These are phyloP conservation scores for Trichoderma sp. DNA, from an alignment of 2,329 filamentous ascomycete genomes.

Conservation along the genomic window DNA sequence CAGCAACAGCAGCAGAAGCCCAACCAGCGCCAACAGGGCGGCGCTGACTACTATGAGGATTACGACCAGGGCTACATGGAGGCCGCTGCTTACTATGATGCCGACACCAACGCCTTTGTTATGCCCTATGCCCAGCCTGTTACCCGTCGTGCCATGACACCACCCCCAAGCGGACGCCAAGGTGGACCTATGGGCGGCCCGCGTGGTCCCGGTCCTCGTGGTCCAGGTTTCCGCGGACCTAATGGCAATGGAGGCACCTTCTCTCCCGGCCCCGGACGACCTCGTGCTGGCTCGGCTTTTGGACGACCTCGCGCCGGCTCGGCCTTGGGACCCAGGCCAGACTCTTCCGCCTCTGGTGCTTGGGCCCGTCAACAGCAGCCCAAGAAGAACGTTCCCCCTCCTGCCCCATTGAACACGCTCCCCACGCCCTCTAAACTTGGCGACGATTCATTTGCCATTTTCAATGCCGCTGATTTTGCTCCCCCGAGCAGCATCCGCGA, in stretches of 20 bases:
- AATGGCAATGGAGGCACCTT: conserved; percentile 42
- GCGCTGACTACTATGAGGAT: conserved; percentile 65
- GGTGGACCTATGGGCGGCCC: conserved; percentile 31
- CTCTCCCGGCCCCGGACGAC: conserved; percentile 41
- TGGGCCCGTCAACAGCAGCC: conserved; percentile 42
- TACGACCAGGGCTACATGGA: conserved; percentile 70
- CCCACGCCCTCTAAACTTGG: conserved; percentile 82
- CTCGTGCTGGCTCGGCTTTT: conserved; percentile 47
- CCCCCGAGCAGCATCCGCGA: conserved; percentile 68
- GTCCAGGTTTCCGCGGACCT: conserved; percentile 20
- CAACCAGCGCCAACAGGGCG: conserved; percentile 28
- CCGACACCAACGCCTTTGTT: conserved; percentile 66
- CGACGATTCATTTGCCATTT: conserved; percentile 72
- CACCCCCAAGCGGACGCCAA: conserved; percentile 64
- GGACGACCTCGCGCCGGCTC: conserved; percentile 56
- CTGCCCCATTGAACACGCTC: conserved; percentile 67
- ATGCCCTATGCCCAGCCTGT: conserved; percentile 83
- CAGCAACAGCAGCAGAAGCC: conserved; percentile 27
- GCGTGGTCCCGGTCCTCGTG: conserved; percentile 23
- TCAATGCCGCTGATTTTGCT: conserved; percentile 76
- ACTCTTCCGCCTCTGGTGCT: conserved; percentile 59
- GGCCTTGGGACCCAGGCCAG: conserved; percentile 43
- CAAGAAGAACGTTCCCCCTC: conserved; percentile 62
- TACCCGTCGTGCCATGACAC: conserved; percentile 90
- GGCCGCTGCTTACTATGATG: conserved; percentile 61